Conservation (phyloP, 257 asterid genomes). For the Scutellaria baicalensis region DNA sequence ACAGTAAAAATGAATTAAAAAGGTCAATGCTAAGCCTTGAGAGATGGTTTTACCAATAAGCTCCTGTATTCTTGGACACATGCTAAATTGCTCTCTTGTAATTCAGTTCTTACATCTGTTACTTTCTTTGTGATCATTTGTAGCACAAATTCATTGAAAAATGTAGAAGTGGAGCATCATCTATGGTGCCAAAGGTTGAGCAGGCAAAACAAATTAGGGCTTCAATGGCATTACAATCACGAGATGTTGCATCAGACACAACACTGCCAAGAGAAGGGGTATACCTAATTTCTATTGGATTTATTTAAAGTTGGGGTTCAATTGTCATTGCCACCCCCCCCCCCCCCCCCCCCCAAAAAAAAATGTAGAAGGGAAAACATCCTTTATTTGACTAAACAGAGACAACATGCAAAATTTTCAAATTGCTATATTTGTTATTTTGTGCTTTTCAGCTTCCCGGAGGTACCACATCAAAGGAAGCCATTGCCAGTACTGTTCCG, state of each 20-base stretch:
- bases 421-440: conserved; percentile 5
- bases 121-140: conserved; percentile 18
- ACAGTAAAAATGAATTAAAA: neutral
- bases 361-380: too few relatives aligned
- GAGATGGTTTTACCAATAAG: conserved; percentile 4
- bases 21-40: neutral
- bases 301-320: conserved; percentile 8
- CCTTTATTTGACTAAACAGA: neutral
- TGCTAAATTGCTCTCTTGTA: conserved; percentile 6
- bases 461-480: conserved; percentile 40
- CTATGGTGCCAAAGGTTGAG: conserved; percentile 88
- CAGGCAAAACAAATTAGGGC: conserved; percentile 74
- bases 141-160: conserved; percentile 98
- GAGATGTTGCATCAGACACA: conserved; percentile 38
- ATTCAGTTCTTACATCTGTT: conserved; percentile 17
- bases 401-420: neutral
- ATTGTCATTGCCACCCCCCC: too few relatives aligned
- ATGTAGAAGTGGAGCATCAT: conserved; percentile 80
- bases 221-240: conserved; percentile 58
- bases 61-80: neutral
- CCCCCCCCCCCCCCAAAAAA: too few relatives aligned
- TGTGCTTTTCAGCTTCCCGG: conserved; percentile 31
- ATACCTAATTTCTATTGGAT: conserved; percentile 13
- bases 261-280: conserved; percentile 62
- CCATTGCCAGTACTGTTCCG: conserved; percentile 64